Conservation (phyloP, 805 yeast genomes). For the Sugiyamaella boreocaroliniensis region DNA sequence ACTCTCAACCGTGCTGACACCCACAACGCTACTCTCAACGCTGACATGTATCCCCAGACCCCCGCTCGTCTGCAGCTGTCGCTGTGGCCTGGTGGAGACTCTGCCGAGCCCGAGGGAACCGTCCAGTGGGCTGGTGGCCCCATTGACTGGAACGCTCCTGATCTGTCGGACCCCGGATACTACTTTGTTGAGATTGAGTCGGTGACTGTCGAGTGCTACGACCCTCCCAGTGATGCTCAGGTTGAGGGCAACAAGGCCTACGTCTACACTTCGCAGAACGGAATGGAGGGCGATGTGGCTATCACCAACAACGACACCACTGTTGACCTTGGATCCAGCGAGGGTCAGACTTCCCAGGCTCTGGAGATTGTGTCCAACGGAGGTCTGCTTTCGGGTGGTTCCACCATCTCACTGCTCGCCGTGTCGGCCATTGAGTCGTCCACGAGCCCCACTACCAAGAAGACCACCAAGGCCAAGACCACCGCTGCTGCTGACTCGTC, state of each 20-base stretch:
- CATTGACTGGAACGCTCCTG: conserved; percentile 74
- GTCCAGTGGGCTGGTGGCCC: conserved; percentile 81
- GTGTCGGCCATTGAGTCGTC: background rate
- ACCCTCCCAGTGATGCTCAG: conserved; percentile 53
- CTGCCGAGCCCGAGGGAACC: conserved; percentile 52
- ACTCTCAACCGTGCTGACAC: conserved; percentile 54
- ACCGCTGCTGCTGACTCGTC: too few species aligned
- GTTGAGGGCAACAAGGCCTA: conserved; percentile 46
- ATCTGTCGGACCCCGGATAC: conserved; percentile 72
- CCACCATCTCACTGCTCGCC: background rate
- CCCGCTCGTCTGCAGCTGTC: conserved; percentile 78
- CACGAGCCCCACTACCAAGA: too few species aligned
- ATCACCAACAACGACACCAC: conserved; percentile 58
- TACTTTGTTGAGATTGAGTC: conserved; percentile 59
- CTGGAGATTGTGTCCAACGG: conserved; percentile 1
- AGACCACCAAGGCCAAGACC: too few species aligned
- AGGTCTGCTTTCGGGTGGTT: background rate
- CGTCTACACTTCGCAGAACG: conserved; percentile 46
- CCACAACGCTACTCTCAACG: conserved; percentile 46
- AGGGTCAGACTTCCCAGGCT: conserved; percentile 4
- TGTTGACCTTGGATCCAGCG: conserved; percentile 28
- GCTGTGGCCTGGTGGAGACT: conserved; percentile 49
- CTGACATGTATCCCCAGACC: conserved; percentile 80
- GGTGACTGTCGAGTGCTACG: conserved; percentile 62
- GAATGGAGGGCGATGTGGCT: conserved; percentile 40